Conservation (phyloP, 1,139 yeast species). For the Candida glucosophila region DNA sequence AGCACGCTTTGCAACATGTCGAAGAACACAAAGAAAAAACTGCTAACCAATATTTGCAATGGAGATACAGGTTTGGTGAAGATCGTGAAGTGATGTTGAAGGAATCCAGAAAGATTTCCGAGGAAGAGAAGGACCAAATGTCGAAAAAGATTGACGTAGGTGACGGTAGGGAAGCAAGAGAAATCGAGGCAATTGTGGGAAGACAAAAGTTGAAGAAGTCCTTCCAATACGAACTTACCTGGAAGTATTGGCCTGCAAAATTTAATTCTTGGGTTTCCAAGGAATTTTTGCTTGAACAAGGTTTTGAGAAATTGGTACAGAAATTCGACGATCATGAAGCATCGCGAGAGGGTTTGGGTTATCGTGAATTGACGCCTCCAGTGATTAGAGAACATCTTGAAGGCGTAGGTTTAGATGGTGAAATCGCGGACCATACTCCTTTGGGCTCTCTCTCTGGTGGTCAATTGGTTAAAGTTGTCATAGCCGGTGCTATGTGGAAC, state of each 20-base stretch:
- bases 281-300: conserved; percentile 69
- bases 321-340: conserved; percentile 98
- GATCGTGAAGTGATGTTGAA: conserved; percentile 93
- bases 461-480: conserved; percentile 94
- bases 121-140: conserved; percentile 77
- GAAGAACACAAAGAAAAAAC: conserved; percentile 96
- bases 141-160: conserved; percentile 66
- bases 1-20: conserved; percentile 95
- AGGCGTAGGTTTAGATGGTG: conserved; percentile 95
- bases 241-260: conserved; percentile 90
- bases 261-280: conserved; percentile 91
- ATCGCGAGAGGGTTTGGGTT: conserved; percentile 96
- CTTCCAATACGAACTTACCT: conserved; percentile 93
- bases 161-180: conserved; percentile 87
- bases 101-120: conserved; percentile 83
- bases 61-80: conserved; percentile 97
- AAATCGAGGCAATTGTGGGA: conserved; percentile 90
- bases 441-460: conserved; percentile 97
- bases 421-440: conserved; percentile 96
- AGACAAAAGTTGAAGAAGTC: conserved; percentile 94
- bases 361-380: conserved; percentile 83
- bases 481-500: conserved; percentile 99
- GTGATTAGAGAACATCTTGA: conserved; percentile 95
- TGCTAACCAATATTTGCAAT: conserved; percentile 93
- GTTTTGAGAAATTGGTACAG: conserved; percentile 82